Base-by-base conservation (phyloP, 1,139 yeast genomes). In the Scheffersomyces illinoinensis region DNA sequence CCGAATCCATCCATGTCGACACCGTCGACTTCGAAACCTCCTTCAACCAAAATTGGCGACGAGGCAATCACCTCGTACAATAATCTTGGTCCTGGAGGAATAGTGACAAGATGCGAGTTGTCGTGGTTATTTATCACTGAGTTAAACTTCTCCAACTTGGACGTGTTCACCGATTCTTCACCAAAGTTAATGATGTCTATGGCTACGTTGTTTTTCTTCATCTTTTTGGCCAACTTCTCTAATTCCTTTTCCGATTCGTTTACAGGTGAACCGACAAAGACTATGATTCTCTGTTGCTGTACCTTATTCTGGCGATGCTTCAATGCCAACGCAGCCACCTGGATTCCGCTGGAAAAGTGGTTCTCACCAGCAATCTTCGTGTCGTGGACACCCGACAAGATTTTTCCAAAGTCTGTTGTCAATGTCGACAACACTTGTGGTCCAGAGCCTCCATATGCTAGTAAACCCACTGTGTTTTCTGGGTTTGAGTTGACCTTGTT, bases 281-380 rank as follows among this genome's bases (percentile, higher is more conserved):
- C 92, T 62, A 95, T 84, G 63, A 96, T 91, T 66, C 99, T 84
- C 76, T 93, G 98, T 65, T 87, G 90, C 72, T 93, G 98, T 10
- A 90, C 89, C 75, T 91, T 92, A 77, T 95, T 93, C 74, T 93
- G 97, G 71, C 99, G 92, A 76, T 95, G 98, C 72, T 93, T 95
- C 70, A 95, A 85, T 14, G 98, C 98, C 70, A 96, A 83, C 54
- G 96, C 96, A n/a, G 98, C 99, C 63, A 95, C 97, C 76, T 93
- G 97, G 66, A 95, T 87, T 18, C 97, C 97, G 54, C 93, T 90
- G 47, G 90, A 81, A 61, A 96, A 81, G 70, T 93, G 92, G 55
- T 81, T 76, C 46, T 72, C 73, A 1, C 98, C 98, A 26, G 81
- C 80, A 58, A 96, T 87, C 66, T 85, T 85, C 26, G 96, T 89